Base-by-base conservation (phyloP, 148 eudicot genomes). In the Bassia scoparia region DNA sequence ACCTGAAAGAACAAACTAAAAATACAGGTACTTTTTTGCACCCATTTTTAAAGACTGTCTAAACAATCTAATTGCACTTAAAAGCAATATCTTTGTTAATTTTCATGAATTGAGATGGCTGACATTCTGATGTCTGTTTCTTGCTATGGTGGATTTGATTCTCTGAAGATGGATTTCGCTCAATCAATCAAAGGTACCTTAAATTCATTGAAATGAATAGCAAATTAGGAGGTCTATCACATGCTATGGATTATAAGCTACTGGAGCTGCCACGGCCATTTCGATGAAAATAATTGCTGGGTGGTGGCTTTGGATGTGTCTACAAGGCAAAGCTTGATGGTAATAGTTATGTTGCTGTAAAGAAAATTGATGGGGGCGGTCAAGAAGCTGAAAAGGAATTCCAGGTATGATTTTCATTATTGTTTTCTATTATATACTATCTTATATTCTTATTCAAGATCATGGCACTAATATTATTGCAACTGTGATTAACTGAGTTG, bases 221-320 rank as follows among this genome's bases (percentile, higher is more conserved):
- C 24, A 79, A 70, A 14, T 56, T 53, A 8, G 75, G 76, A 76
- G 81, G 69, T 69, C 78, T 70, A 75, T 76, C 10, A 37, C 75
- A n/a, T 54, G 53, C 65, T 27, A 77, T 88, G 84, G 92, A 88
- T 68, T 86, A 88, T 62, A 84, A 86, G 70, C 46, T 80, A 49
- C 74, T 88, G 31, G 92, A 88, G 67, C 79, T 11, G 86, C 88
- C 3, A 88, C 92, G 75, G 50, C 29, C 76, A 73, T 76, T 88
- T 88, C 21, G 53, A 80, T 24, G 85, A 88, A 65, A 66, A 69
- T 70, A 84, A 80, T 66, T 86, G 10, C 49, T 88, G 59, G 89
- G 92, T 31, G 89, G 92, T 38, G 90, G 89, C 67, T 88, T 88
- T 35, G 92, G 92, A 35, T 67, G 86, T 49, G 92, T 88, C 15